Base-by-base conservation (phyloP, 257 asterid genomes). In the Eucommia ulmoides region DNA sequence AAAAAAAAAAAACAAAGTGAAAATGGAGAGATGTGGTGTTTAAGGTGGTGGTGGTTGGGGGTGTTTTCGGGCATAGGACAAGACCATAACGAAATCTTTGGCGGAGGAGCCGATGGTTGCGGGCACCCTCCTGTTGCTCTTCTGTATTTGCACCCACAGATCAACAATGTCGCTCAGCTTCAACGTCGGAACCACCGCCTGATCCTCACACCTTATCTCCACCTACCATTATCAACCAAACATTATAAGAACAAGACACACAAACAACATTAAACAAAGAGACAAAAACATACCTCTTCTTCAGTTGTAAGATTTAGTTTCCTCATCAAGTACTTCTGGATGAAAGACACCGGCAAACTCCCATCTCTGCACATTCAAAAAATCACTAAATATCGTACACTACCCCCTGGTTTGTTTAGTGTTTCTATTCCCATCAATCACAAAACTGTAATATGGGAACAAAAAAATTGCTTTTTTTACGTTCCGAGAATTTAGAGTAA, bases 281-380 rank as follows among this genome's bases (percentile, higher is more conserved):
- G 49, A 29, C 57, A 50, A 14, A 54, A 44, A 18, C 56, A 60
- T 65, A 89, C 98, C 96, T 85, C 98, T 4, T 76, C 84, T 71
- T 85, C 93, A 55, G 55, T 73, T 22, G 76, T 49, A 47, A 89
- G 94, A 61, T 78, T 83, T 63, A 89, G 71, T 66, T 89, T 89
- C 74, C 76, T 72, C 81, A 65, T 71, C 58, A 89, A 81, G 75
- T 85, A 89, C 73, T 83, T 89, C 22, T 78, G 92, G 62, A 89
- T 72, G 46, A 65, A 79, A 14, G 87, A 85, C 66, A 85, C 78
- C 2, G 94, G 81, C 55, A 89, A 67, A 45, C 61, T 74, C 50
- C 93, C 93, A 60, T 89, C 96, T 74, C 98, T 89, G 93, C 8
- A n/a, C n/a, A n/a, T n/a, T n/a, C n/a, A n/a, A n/a, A n/a, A n/a